Evolutionary conservation across 163 green algal genomes (phyloP), one percentile per base, ranked within the genome.

Genomic region (Coccomyxa subellipsoidea): DNA sequence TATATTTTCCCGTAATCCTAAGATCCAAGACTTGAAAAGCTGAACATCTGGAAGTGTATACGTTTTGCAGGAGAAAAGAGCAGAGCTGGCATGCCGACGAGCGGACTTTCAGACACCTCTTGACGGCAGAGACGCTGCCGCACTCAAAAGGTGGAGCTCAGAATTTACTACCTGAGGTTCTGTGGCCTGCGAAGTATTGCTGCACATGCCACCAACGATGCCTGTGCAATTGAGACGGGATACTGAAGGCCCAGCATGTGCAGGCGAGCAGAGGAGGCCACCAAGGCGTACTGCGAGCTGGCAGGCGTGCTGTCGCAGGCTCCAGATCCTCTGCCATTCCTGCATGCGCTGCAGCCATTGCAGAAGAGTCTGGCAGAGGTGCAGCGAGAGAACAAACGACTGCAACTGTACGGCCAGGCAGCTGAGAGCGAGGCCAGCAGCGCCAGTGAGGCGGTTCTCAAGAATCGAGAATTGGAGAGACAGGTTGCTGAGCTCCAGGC

Each of bases 391-490:
- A 73, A 34, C 66, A 73, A 34, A n/a, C 21, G 66, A 8, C 66
- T 73, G 66, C 66, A 73, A 23, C 29, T 73, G 66, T 7, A 73
- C 66, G 10, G n/a, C 10, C 21, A 73, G 66, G 66, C 66, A 36
- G 66, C 66, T 73, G 66, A 73, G 66, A 73, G 66, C 66, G 66
- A 73, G 66, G 66, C 66, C 10, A 36, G 29, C 66, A 73, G 66
- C 66, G 66, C 66, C 21, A 73, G 66, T 34, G 29, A 36, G 66
- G 66, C 27, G 21, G 66, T 73, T 18, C 66, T 73, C 1, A 73
- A 23, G 66, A 73, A 34, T 23, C 2, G 66, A n/a, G 66, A 73
- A 3, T 23, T 73, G 1, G 66, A 36, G 7, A 73, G 27, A 7
- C 29, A n/a, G 27, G n/a, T 36, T 1, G 66, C 66, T 73, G 66